Base-by-base conservation (phyloP, 2,329 filamentous ascomycete species). In the Alternaria arborescens region DNA sequence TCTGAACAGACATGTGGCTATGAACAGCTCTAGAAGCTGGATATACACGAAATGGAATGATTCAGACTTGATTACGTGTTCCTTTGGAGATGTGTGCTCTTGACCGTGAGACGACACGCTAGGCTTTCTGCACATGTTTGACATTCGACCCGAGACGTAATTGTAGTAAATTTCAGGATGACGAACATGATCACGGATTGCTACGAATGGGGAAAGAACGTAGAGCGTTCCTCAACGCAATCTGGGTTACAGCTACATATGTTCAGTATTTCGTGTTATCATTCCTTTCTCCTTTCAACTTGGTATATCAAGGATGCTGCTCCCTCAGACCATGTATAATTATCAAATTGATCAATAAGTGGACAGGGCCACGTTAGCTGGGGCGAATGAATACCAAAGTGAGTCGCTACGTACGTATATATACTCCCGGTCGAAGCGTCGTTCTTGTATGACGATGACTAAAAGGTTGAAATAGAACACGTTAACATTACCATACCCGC, bases 11-110 rank as follows among this genome's bases (percentile, higher is more conserved):
- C 41, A 65, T 62, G 71, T 73, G 71, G 71, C 70, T 63, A 67
- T 65, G 66, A 68, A 60, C 68, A 73, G 65, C 68, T 69, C 52
- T 56, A 60, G 58, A 28, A 70, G 63, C 65, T 68, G 66, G 58
- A 40, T 58, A 64, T 46, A 50, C 44, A 48, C 60, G 63, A 62
- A 72, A 72, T 70, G 64, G 30, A 71, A 67, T 59, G 58, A 68
- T 71, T 65, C 61, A 68, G 60, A 64, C 64, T 47, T 47, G 30
- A 50, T 14, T 7, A 24, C 20, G 8, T 14, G 11, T 26, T 36
- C 20, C 8, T 16, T 26, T 38, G 46, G 14, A 36, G 20, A 42
- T 5, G 26, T 38, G 32, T 50, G 14, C 20, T 5, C n/a, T 50
- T 8, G 2, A 38, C 20, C 30, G 14, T 50, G 46, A 38, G 14